Percentiles rank a stretch among this genome's conserved stretches.
Evolutionary conservation across 768 basidiomycete species (phyloP).

Genomic region (Hericium alpestre): DNA sequence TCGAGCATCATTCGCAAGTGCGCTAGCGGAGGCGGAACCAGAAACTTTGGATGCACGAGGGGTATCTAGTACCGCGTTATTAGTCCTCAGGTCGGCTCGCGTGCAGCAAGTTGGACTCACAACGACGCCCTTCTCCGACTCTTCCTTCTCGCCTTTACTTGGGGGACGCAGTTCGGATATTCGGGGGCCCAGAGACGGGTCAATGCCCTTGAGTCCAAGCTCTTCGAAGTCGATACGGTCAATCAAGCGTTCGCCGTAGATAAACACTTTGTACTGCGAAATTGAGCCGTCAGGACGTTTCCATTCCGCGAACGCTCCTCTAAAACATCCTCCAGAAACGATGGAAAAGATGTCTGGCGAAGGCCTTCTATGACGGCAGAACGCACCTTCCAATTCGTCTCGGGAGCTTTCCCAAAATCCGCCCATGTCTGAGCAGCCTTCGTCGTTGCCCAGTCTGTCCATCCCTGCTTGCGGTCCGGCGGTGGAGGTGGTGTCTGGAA

Average conservation of each 20-base stretch:
- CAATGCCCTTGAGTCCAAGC: slow-evolving; percentile 59
- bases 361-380: background rate
- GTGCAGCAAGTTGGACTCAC: background rate
- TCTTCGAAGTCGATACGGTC: slow-evolving; percentile 77
- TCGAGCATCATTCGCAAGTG: slow-evolving; percentile 44
- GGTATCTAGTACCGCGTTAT: slow-evolving; percentile 36
- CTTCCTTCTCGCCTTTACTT: slow-evolving; percentile 4
- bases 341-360: background rate
- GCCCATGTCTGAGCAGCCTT: slow-evolving; percentile 56
- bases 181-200: slow-evolving; percentile 54
- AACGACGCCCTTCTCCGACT: slow-evolving; percentile 6
- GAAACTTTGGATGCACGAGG: slow-evolving; percentile 40
- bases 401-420: slow-evolving; percentile 51
- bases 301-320: no score
- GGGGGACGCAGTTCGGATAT: slow-evolving; percentile 1
- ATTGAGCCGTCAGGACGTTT: background rate
- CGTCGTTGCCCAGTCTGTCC: slow-evolving; percentile 35
- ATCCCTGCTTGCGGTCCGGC: slow-evolving; percentile 24
- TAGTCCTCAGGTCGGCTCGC: background rate
- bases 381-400: slow-evolving; percentile 66
- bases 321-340: no score
- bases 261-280: slow-evolving; percentile 47
- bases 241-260: slow-evolving; percentile 55
- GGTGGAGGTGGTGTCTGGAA: slow-evolving; percentile 20
- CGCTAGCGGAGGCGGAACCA: slow-evolving; percentile 23